phyloP scores from a whole-genome alignment of 768 basidiomycete genomes.

The Hydnomerulius pinastri region DNA sequence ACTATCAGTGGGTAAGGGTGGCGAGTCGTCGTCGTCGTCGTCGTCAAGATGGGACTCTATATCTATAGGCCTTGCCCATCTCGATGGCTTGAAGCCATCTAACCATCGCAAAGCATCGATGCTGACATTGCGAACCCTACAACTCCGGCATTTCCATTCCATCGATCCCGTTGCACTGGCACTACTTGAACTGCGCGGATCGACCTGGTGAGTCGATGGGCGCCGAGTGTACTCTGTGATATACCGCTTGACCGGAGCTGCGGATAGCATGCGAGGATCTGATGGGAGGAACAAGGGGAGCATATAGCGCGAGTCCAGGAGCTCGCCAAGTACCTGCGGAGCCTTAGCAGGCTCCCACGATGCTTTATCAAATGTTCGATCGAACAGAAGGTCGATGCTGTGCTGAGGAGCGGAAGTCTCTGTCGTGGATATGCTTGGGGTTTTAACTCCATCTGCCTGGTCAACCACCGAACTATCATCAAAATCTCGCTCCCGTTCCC shows the following conservation, averaged over 20 bases:
- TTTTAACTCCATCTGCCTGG: conserved; percentile 38
- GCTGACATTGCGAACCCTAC: conserved; percentile 61
- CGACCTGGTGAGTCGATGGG: conserved; percentile 20
- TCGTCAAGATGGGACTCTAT: conserved; percentile 37
- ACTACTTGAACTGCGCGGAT: conserved; percentile 41
- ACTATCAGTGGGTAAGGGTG: conserved; percentile 32
- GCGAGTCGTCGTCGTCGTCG: conserved; percentile 28
- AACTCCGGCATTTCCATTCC: conserved; percentile 60
- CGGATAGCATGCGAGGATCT: conserved; percentile 76
- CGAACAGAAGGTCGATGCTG: conserved; percentile 80
- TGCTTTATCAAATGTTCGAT: conserved; percentile 60
- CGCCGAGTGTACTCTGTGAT: conserved; percentile 20
- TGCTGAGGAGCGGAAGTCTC: conserved; percentile 45
- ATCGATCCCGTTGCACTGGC: conserved; percentile 44
- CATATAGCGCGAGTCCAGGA: conserved; percentile 93
- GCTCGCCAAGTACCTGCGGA: conserved; percentile 84
- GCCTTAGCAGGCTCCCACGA: conserved; percentile 78
- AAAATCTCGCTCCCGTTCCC: conserved; percentile 45
- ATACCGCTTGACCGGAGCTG: conserved; percentile 51
- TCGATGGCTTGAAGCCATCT: conserved; percentile 58
- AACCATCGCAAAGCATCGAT: conserved; percentile 66
- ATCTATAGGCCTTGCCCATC: conserved; percentile 51
- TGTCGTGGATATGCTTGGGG: conserved; percentile 31
- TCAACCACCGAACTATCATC: conserved; percentile 36
- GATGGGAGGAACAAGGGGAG: conserved; percentile 84